These are phyloP conservation scores for Cutaneotrichosporon cyanovorans DNA, from an alignment of 1,284 basidiomycete species.

Conservation along the genomic window DNA sequence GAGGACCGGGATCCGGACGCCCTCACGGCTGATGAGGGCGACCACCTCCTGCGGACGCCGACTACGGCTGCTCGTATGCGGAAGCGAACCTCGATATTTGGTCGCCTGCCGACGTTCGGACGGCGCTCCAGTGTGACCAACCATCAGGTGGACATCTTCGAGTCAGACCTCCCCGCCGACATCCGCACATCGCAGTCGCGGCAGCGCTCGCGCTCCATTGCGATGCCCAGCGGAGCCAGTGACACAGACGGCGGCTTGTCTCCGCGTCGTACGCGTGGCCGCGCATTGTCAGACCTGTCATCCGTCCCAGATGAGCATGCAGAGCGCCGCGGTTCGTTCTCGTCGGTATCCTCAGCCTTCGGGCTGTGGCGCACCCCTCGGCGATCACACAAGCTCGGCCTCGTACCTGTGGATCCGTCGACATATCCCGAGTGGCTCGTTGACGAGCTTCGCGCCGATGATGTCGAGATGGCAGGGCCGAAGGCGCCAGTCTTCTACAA, in stretches of 20 bases:
- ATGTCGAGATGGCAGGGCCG: conserved; percentile 4
- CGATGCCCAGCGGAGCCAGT: background rate
- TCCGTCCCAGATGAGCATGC: conserved; percentile 19
- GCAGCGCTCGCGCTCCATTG: conserved; percentile 14
- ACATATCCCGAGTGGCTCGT: conserved; percentile 27
- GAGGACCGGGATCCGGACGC: conserved; percentile 35
- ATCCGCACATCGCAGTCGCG: conserved; percentile 12
- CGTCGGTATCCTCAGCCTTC: conserved; percentile 29
- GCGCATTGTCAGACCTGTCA: conserved; percentile 23
- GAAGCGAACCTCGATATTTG: conserved; percentile 21
- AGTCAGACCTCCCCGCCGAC: conserved; percentile 31
- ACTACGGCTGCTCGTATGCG: conserved; percentile 1
- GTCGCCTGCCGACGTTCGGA: conserved; percentile 8
- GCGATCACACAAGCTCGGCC: conserved; percentile 11
- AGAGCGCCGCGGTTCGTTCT: conserved; percentile 36
- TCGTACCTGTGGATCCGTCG: conserved; percentile 31
- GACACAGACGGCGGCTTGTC: conserved; percentile 1
- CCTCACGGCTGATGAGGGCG: conserved; percentile 50
- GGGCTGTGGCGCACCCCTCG: conserved; percentile 4
- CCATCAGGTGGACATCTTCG: conserved; percentile 40
- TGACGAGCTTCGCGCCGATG: conserved; percentile 7
- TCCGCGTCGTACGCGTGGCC: conserved; percentile 12
- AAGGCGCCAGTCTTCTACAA: conserved; percentile 43
- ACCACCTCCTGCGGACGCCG: conserved; percentile 37
- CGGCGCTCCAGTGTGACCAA: conserved; percentile 10